Evolutionary conservation across 805 yeast species (phyloP).

Genomic region (Barnettozyma populi): DNA sequence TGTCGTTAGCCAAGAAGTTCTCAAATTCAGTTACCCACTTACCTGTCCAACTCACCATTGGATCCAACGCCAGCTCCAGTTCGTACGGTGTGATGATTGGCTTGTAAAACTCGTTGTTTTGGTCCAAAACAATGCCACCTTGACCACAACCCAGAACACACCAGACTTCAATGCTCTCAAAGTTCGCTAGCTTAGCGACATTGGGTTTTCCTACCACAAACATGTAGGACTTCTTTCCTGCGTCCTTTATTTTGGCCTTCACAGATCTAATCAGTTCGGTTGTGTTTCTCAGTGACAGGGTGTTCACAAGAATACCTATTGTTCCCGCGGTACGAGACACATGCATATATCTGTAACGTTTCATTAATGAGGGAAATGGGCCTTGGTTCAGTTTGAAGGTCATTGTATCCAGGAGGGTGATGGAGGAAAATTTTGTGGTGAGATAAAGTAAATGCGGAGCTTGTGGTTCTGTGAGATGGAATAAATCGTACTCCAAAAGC

Average conservation of each 20-base stretch:
- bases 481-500: constrained; percentile 47
- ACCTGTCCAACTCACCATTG: constrained; percentile 85
- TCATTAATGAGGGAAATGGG: constrained; percentile 75
- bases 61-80: constrained; percentile 69
- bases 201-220: constrained; percentile 98
- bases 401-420: constrained; percentile 45
- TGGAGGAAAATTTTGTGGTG: constrained; percentile 59
- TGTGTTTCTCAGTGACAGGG: constrained; percentile 76
- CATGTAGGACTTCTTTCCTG: constrained; percentile 87
- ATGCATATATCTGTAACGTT: constrained; percentile 81
- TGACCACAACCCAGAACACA: constrained; percentile 92
- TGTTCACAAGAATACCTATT: constrained; percentile 84
- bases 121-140: constrained; percentile 84
- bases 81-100: constrained; percentile 96
- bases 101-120: constrained; percentile 71
- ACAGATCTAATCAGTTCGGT: constrained; percentile 58
- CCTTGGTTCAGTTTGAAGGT: constrained; percentile 37
- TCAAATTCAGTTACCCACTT: constrained; percentile 85
- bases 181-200: constrained; percentile 93
- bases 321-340: constrained; percentile 89
- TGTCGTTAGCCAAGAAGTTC: constrained; percentile 38
- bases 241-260: constrained; percentile 53
- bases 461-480: constrained; percentile 70
- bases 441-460: constrained; percentile 74
- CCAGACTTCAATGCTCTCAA: constrained; percentile 93